These are phyloP conservation scores for Pseudomonodictys pantanalensis DNA, from an alignment of 495 filamentous ascomycete species.

Conservation along the genomic window DNA sequence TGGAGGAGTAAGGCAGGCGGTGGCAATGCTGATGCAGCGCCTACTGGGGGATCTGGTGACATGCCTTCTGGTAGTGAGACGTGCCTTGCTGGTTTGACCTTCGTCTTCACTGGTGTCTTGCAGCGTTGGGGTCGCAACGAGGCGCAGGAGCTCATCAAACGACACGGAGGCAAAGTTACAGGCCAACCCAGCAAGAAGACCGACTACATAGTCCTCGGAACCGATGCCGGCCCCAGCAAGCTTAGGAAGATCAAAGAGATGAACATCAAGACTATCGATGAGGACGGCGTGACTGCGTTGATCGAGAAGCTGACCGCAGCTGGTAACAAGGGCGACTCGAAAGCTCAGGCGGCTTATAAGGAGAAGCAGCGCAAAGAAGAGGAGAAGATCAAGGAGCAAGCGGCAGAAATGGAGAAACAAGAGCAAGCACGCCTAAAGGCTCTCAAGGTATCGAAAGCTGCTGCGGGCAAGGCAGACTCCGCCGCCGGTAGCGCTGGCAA, in stretches of 20 bases:
- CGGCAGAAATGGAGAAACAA: slow-evolving; percentile 72
- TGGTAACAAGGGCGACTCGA: slow-evolving; percentile 67
- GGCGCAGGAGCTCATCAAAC: slow-evolving; percentile 81
- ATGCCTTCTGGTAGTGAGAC: slow-evolving; percentile 81
- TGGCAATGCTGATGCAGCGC: slow-evolving; percentile 34
- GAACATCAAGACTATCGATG: slow-evolving; percentile 85
- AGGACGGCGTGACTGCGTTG: slow-evolving; percentile 85
- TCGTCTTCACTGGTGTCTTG: slow-evolving; percentile 94
- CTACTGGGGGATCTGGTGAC: slow-evolving; percentile 64
- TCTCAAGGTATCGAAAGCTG: neutral
- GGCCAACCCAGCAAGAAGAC: slow-evolving; percentile 85
- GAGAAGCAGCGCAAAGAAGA: slow-evolving; percentile 75
- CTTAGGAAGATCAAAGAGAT: slow-evolving; percentile 76
- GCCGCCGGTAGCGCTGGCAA: slow-evolving; percentile 34
- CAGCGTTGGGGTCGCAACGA: slow-evolving; percentile 78
- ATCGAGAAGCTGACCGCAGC: slow-evolving; percentile 80
- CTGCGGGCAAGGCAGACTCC: slow-evolving; percentile 47
- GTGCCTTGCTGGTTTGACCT: slow-evolving; percentile 86
- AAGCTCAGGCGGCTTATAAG: slow-evolving; percentile 78
- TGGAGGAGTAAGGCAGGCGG: slow-evolving; percentile 44
- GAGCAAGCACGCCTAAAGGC: slow-evolving; percentile 39
- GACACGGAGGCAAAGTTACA: slow-evolving; percentile 88
- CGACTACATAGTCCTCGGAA: slow-evolving; percentile 85
- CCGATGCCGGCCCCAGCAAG: slow-evolving; percentile 90
- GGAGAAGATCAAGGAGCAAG: slow-evolving; percentile 71